These are phyloP conservation scores for Lizonia empirigonia DNA, from an alignment of 2,329 filamentous ascomycete species.

Conservation along the genomic window DNA sequence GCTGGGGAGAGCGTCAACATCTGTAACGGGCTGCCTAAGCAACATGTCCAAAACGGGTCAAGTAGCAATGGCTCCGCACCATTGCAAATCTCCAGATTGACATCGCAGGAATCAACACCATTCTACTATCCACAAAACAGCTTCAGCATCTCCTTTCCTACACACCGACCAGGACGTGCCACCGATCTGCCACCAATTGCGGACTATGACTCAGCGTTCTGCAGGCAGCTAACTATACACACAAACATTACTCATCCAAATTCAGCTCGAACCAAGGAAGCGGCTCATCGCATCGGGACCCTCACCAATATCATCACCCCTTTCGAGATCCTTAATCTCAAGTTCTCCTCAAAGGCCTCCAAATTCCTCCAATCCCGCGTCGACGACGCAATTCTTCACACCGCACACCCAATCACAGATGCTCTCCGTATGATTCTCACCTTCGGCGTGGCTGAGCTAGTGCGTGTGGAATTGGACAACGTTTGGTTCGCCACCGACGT, in stretches of 20 bases:
- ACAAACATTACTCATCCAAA: not conserved
- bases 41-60: not conserved
- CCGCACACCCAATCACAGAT: not conserved
- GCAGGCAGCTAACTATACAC: not conserved
- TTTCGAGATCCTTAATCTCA: not conserved
- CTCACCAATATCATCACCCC: not conserved
- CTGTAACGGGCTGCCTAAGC: slow-evolving; percentile 16
- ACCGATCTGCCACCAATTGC: not conserved
- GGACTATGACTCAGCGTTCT: not conserved
- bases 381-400: slow-evolving; percentile 1
- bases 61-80: slow-evolving; percentile 12
- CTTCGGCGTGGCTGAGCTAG: not conserved
- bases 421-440: not conserved
- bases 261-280: not conserved
- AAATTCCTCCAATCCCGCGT: not conserved
- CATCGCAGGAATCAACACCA: slow-evolving; percentile 28
- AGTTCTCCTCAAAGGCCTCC: not conserved
- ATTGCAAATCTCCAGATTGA: slow-evolving; percentile 21
- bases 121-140: slow-evolving; percentile 30
- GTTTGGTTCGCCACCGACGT: slow-evolving; percentile 6
- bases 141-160: slow-evolving; percentile 21
- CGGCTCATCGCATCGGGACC: not conserved
- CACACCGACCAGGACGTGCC: not conserved
- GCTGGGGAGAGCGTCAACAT: slow-evolving; percentile 29
- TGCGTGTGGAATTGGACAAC: not conserved